Percentiles rank a stretch among this genome's conserved stretches.
Evolutionary conservation across 768 basidiomycete genomes (phyloP).

Genomic region (Ramaria sp.): DNA sequence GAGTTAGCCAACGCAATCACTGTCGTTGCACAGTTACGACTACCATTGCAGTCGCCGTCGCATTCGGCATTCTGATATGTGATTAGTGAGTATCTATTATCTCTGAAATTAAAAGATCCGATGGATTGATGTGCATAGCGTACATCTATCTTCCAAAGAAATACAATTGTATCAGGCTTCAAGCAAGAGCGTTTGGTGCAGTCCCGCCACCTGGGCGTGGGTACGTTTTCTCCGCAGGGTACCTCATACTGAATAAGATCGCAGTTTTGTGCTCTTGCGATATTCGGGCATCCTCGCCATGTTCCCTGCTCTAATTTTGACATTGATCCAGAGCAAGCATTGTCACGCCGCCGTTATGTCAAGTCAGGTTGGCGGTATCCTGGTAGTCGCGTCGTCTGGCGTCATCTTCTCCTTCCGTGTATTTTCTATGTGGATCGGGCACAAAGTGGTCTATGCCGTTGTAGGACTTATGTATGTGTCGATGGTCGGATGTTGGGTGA

Average conservation of each 20-base stretch:
- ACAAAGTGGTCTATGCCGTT: constrained; percentile 17
- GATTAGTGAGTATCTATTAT: constrained; percentile 19
- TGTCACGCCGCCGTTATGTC: constrained; percentile 12
- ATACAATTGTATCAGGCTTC: no score
- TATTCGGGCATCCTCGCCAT: constrained; percentile 24
- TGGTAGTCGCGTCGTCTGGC: constrained; percentile 23
- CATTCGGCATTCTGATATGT: constrained; percentile 23
- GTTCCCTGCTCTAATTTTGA: constrained; percentile 20
- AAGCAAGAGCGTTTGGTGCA: no score
- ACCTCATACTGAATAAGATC: no score
- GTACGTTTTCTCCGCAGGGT: no score
- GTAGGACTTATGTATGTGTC: constrained; percentile 17
- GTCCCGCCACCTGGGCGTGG: no score
- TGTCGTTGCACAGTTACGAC: no score
- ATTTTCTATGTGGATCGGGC: constrained; percentile 23
- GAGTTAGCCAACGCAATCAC: no score
- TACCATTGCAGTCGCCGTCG: constrained; percentile 20
- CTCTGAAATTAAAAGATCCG: neutral
- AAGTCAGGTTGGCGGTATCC: constrained; percentile 21
- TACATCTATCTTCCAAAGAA: no score
- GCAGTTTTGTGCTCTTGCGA: constrained; percentile 24
- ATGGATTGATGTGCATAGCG: no score
- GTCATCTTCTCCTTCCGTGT: constrained; percentile 25
- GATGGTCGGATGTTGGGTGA: constrained; percentile 24
- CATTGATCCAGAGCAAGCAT: constrained; percentile 16